Evolutionary conservation across 495 filamentous ascomycete species (phyloP).

Genomic region (Penicillium cosmopolitanum): DNA sequence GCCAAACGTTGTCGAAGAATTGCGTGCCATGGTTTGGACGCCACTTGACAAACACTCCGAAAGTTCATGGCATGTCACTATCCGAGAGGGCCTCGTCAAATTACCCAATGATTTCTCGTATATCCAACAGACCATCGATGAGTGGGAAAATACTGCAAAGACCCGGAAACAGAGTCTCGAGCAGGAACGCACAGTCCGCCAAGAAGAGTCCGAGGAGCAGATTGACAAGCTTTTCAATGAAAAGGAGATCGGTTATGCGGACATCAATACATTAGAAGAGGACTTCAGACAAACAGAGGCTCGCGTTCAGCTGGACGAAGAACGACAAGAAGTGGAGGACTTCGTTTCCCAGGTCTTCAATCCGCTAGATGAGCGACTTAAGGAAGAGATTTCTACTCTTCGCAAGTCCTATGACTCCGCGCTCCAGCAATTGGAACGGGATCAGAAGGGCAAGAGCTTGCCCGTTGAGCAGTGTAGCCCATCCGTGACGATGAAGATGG

Average conservation of each 20-base stretch:
- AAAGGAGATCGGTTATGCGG: slow-evolving; percentile 64
- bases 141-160: slow-evolving; percentile 52
- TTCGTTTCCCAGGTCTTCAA: slow-evolving; percentile 58
- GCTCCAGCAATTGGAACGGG: slow-evolving; percentile 46
- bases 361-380: slow-evolving; percentile 53
- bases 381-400: slow-evolving; percentile 55
- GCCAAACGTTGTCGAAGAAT: slow-evolving; percentile 32
- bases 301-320: slow-evolving; percentile 56
- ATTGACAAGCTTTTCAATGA: slow-evolving; percentile 61
- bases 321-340: slow-evolving; percentile 55
- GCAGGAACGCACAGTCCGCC: slow-evolving; percentile 51
- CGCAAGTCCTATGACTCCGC: slow-evolving; percentile 53
- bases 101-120: slow-evolving; percentile 54
- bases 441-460: slow-evolving; percentile 42
- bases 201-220: slow-evolving; percentile 57
- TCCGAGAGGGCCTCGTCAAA: slow-evolving; percentile 36
- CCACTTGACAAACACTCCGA: slow-evolving; percentile 41
- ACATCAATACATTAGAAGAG: slow-evolving; percentile 62
- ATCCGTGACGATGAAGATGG: slow-evolving; percentile 49
- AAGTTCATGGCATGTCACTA: slow-evolving; percentile 40
- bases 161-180: slow-evolving; percentile 48
- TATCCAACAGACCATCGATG: slow-evolving; percentile 45
- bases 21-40: slow-evolving; percentile 40
- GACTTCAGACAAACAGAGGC: slow-evolving; percentile 61
- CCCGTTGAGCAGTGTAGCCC: slow-evolving; percentile 38